phyloP scores from a whole-genome alignment of 2,329 filamentous ascomycete genomes.

The Fonsecaea pedrosoi region DNA sequence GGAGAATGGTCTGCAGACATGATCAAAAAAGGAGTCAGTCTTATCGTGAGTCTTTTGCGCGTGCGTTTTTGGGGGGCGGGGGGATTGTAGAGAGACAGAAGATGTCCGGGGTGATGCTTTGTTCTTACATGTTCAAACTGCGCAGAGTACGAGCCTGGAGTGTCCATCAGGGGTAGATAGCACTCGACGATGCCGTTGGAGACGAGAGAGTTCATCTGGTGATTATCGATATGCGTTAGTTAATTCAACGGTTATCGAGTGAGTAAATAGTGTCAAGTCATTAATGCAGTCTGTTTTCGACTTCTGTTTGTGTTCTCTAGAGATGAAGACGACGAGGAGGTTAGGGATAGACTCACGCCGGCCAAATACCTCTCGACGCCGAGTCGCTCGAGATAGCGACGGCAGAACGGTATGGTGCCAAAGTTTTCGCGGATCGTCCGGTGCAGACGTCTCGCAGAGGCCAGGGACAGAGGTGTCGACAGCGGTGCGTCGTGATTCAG shows the following conservation, averaged over 20 bases:
- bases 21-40: background rate
- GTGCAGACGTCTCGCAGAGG: constrained; percentile 63
- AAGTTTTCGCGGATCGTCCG: constrained; percentile 69
- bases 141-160: constrained; percentile 67
- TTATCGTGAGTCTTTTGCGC: constrained; percentile 20
- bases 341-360: constrained; percentile 54
- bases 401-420: constrained; percentile 66
- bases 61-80: background rate
- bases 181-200: constrained; percentile 63
- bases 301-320: background rate
- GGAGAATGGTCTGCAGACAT: constrained; percentile 45
- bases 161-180: constrained; percentile 64
- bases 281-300: background rate
- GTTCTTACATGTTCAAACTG: constrained; percentile 66
- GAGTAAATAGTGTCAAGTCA: no score
- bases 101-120: background rate
- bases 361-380: constrained; percentile 65
- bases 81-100: background rate
- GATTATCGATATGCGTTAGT: background rate
- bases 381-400: constrained; percentile 69
- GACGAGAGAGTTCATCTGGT: constrained; percentile 64
- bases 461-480: constrained; percentile 51
- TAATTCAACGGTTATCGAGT: no score
- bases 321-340: background rate
- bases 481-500: constrained; percentile 47